These are phyloP conservation scores for Fusarium begoniae DNA, from an alignment of 2,329 filamentous ascomycete species.

Conservation along the genomic window DNA sequence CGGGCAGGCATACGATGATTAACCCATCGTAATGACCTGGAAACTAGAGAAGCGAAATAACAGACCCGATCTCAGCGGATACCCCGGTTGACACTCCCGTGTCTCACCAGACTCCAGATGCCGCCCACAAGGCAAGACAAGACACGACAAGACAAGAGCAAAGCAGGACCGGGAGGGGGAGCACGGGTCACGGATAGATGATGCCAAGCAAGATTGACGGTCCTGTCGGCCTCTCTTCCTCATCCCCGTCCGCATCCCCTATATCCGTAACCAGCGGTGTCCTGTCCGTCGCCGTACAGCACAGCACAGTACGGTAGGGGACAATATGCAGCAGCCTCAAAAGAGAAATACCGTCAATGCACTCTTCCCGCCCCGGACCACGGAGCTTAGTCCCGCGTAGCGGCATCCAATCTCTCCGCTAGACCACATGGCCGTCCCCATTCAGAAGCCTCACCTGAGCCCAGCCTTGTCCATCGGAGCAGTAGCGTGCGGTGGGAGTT, in stretches of 20 bases:
- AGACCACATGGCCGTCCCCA: slow-evolving; percentile 29
- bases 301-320: neutral
- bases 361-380: slow-evolving; percentile 8
- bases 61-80: slow-evolving; percentile 32
- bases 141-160: slow-evolving; percentile 32
- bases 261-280: slow-evolving; percentile 10
- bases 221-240: slow-evolving; percentile 9
- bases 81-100: slow-evolving; percentile 45
- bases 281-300: neutral
- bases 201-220: slow-evolving; percentile 3
- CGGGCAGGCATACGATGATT: neutral
- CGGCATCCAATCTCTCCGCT: slow-evolving; percentile 7
- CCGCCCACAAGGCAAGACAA: slow-evolving; percentile 38
- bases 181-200: neutral
- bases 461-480: slow-evolving; percentile 22
- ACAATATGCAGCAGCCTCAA: slow-evolving; percentile 27
- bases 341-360: slow-evolving; percentile 21
- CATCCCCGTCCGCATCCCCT: slow-evolving; percentile 2
- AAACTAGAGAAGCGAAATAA: neutral
- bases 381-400: neutral
- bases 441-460: slow-evolving; percentile 39
- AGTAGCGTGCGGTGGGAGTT: slow-evolving; percentile 41
- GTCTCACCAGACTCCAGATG: slow-evolving; percentile 39
- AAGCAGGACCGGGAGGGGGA: neutral
- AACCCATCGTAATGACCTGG: neutral